These are phyloP conservation scores for Nemania bipapillata DNA, from an alignment of 2,329 filamentous ascomycete genomes.

Conservation along the genomic window DNA sequence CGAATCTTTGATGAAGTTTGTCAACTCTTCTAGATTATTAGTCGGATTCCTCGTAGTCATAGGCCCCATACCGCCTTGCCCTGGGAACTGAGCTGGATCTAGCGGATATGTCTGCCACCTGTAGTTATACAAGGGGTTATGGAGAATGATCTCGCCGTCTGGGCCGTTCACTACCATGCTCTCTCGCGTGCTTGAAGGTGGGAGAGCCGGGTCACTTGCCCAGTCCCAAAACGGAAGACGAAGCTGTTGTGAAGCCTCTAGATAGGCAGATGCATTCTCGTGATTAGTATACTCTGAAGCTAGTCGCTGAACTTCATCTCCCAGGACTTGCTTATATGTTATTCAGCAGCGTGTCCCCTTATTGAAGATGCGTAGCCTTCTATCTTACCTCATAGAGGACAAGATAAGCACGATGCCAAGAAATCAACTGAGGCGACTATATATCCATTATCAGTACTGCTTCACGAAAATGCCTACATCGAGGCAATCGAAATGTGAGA, in stretches of 20 bases:
- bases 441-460: conserved; percentile 22
- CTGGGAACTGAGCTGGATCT: conserved; percentile 52
- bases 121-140: conserved; percentile 66
- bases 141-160: conserved; percentile 53
- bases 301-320: conserved; percentile 58
- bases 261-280: conserved; percentile 53
- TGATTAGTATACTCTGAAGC: conserved; percentile 57
- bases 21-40: conserved; percentile 46
- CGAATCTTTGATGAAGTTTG: conserved; percentile 53
- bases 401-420: conserved; percentile 68
- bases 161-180: conserved; percentile 58
- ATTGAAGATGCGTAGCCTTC: not conserved
- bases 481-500: not conserved
- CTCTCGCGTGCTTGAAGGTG: conserved; percentile 53
- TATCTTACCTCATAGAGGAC: conserved; percentile 64
- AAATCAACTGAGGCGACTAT: conserved; percentile 60
- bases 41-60: conserved; percentile 54
- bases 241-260: conserved; percentile 58
- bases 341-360: conserved; percentile 29
- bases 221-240: conserved; percentile 68
- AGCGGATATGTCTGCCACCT: conserved; percentile 58
- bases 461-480: not conserved
- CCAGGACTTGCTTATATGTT: conserved; percentile 62
- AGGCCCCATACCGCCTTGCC: conserved; percentile 48
- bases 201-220: conserved; percentile 58